A percentile compares a stretch with the other conserved stretches of the same genome.
phyloP scores from a whole-genome alignment of 495 filamentous ascomycete species.

The Tuber melanosporum region DNA sequence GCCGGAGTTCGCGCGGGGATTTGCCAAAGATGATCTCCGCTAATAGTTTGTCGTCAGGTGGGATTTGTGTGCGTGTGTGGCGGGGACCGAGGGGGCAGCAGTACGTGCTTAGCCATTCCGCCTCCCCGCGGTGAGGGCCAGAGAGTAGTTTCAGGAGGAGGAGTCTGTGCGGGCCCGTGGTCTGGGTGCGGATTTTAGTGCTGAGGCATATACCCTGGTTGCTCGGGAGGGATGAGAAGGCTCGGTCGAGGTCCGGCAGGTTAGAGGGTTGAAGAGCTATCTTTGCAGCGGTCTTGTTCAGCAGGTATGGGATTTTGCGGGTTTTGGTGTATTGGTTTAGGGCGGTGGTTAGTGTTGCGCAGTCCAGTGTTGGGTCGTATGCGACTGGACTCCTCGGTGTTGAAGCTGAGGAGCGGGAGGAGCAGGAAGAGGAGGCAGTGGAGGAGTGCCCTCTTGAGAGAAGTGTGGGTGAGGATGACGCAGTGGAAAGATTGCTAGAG shows the following conservation, averaged over 20 bases:
- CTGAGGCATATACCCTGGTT: constrained; percentile 20
- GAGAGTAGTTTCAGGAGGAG: constrained; percentile 26
- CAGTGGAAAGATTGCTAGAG: not conserved
- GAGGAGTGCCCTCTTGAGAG: constrained; percentile 15
- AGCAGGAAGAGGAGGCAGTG: constrained; percentile 6
- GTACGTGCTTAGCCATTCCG: constrained; percentile 28
- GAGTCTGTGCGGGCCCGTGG: constrained; percentile 27
- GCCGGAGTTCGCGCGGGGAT: constrained; percentile 24
- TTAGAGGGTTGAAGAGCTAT: constrained; percentile 24
- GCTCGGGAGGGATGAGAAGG: constrained; percentile 15
- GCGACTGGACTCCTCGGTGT: constrained; percentile 9
- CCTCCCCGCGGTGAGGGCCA: constrained; percentile 26
- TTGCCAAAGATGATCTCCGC: constrained; percentile 37
- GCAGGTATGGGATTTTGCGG: constrained; percentile 20
- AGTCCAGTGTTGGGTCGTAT: constrained; percentile 32
- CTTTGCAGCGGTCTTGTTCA: constrained; percentile 14
- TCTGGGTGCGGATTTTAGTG: constrained; percentile 22
- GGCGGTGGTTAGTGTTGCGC: constrained; percentile 19
- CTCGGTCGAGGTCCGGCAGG: constrained; percentile 20
- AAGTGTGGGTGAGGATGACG: constrained; percentile 11
- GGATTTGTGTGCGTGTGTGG: constrained; percentile 9
- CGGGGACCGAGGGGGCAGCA: constrained; percentile 10
- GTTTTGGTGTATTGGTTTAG: constrained; percentile 12
- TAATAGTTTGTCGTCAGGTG: constrained; percentile 31
- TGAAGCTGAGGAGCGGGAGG: constrained; percentile 12